Conservation (phyloP, 2,329 filamentous ascomycete species). For the Chaetothyriales sp. region DNA sequence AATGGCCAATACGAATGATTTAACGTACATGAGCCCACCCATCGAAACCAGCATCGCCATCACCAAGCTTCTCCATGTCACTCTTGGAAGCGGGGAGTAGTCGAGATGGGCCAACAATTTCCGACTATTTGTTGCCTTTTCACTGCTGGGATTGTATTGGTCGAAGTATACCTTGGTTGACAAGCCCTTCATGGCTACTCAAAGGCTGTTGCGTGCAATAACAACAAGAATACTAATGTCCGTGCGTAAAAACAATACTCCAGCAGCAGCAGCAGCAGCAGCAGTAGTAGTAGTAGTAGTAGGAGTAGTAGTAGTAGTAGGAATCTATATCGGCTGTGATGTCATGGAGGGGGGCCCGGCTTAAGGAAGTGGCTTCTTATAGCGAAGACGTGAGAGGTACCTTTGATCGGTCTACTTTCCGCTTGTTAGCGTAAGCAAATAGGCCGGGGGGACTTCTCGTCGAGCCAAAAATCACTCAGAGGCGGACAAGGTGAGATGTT, state of each 20-base stretch:
- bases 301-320: too few relatives aligned
- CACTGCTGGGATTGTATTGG: slow-evolving; percentile 10
- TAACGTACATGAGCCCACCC: slow-evolving; percentile 26
- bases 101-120: slow-evolving; percentile 11
- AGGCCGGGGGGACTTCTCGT: background rate
- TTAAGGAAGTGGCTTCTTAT: too few relatives aligned
- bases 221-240: background rate
- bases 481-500: background rate
- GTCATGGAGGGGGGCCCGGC: too few relatives aligned
- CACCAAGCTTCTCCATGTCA: slow-evolving; percentile 25
- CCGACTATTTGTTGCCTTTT: slow-evolving; percentile 9
- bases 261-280: background rate
- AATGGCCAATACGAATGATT: background rate
- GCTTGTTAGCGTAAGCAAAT: background rate
- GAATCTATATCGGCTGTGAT: too few relatives aligned
- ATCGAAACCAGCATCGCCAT: slow-evolving; percentile 33
- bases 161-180: slow-evolving; percentile 7
- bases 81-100: slow-evolving; percentile 13
- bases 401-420: background rate
- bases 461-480: background rate
- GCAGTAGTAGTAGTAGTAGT: too few relatives aligned
- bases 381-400: background rate
- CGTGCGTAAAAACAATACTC: background rate
- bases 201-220: background rate
- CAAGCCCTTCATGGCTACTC: background rate